Conservation (phyloP, 495 filamentous ascomycete genomes). For the Penicillium soppii region DNA sequence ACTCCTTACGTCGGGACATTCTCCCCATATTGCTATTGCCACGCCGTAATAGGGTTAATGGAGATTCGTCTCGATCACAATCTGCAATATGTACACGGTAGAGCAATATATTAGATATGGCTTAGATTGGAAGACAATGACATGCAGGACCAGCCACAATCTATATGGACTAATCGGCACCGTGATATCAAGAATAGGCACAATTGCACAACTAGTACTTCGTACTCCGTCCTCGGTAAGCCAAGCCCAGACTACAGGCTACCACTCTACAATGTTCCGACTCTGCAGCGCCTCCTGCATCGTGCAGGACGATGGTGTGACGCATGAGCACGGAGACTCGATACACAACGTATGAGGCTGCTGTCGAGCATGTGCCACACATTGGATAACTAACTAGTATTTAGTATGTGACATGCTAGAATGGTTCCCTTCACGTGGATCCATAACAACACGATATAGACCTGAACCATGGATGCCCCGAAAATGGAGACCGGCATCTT, state of each 20-base stretch:
- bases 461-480: too few species aligned
- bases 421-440: not conserved
- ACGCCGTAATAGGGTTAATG: too few species aligned
- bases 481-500: too few species aligned
- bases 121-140: not conserved
- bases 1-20: not conserved
- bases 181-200: too few species aligned
- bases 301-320: constrained; percentile 16
- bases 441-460: too few species aligned
- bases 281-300: constrained; percentile 24
- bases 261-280: constrained; percentile 21
- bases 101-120: not conserved
- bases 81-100: not conserved
- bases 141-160: constrained; percentile 2
- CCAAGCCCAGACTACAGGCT: constrained; percentile 6
- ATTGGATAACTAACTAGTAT: too few species aligned
- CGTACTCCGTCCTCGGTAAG: too few species aligned
- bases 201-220: too few species aligned
- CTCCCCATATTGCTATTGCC: too few species aligned
- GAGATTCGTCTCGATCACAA: not conserved
- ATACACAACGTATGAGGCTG: too few species aligned
- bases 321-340: not conserved
- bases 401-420: too few species aligned
- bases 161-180: not conserved
- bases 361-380: too few species aligned